phyloP scores from a whole-genome alignment of 2,329 filamentous ascomycete species.

The Epichloe brachyelytri region DNA sequence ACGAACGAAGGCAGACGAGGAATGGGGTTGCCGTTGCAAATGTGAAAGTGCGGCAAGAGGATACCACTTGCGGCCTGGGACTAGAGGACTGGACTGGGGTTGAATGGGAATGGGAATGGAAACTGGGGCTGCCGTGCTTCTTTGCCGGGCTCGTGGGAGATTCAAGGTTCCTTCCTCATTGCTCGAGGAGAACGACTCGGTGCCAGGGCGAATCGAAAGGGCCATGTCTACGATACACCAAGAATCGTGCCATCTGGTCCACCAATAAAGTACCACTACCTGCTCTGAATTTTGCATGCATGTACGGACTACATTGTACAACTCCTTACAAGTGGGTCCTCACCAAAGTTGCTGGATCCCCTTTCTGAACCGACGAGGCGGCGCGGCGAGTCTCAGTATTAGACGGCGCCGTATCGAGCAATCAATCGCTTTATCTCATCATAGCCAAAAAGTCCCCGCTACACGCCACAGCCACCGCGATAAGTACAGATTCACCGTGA shows the following conservation, averaged over 20 bases:
- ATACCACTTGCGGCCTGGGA: slow-evolving; percentile 8
- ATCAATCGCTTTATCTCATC: neutral
- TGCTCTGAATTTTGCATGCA: neutral
- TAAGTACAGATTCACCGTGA: neutral
- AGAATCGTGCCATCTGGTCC: neutral
- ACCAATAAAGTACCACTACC: neutral
- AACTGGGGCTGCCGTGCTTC: slow-evolving; percentile 3
- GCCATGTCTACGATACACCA: neutral
- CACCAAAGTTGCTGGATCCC: slow-evolving; percentile 2
- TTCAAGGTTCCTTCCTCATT: neutral
- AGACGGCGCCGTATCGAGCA: slow-evolving; percentile 2
- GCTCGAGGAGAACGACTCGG: slow-evolving; percentile 2
- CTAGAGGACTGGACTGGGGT: neutral
- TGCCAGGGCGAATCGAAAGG: neutral
- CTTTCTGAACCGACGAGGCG: slow-evolving; percentile 5
- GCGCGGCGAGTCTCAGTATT: slow-evolving; percentile 3
- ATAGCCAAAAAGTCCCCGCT: neutral
- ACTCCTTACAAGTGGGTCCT: neutral
- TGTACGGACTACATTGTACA: neutral
- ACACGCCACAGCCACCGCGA: neutral
- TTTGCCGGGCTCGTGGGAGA: slow-evolving; percentile 3
- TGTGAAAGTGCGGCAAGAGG: slow-evolving; percentile 13
- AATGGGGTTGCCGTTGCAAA: slow-evolving; percentile 16
- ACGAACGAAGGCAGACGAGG: slow-evolving; percentile 11
- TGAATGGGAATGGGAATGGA: neutral